Evolutionary conservation across 108 stramenopile genomes (phyloP), one percentile per base, ranked within the genome.

Genomic region (Pseudonitzschia multiseries): DNA sequence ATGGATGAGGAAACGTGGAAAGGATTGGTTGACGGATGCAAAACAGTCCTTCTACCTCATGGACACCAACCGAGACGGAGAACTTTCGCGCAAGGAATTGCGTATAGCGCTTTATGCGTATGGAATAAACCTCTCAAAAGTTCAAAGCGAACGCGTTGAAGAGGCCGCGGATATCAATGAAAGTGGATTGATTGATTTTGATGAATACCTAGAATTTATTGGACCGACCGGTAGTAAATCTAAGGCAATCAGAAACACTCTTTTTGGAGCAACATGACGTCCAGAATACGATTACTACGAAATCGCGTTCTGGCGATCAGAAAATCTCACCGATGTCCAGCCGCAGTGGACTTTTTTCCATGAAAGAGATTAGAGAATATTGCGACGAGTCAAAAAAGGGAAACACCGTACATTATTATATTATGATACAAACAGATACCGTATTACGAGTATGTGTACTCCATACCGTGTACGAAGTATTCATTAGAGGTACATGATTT

Each of bases 1-100:
- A 54, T 73, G 79, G 72, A 40, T 54, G n/a, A 29, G 1, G 22
- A 60, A 77, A 67, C 61, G 70, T 41, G 76, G 76, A 0, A 60
- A 71, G 46, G 76, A 71, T 41, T 77, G 71, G 71, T 70, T 77
- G 62, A 46, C 63, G 18, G 71, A 64, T 17, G 63, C 57, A 28
- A 52, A 72, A 72, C 51, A 77, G 56, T 57, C 62, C 40, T 79
- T 79, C 57, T 73, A 62, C 54, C 40, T 75, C 26, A 75, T 91
- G 29, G 90, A 91, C 65, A 59, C 81, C 24, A 85, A 88, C 57
- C 56, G 69, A 40, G 87, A 91, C 72, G 90, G 90, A 14, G 62
- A 65, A 33, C 36, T 91, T 1, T 71, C 83, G 31, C 54, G 69
- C 31, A 72, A 75, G 21, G 90, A 91, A 74, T 54, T 91, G 44